Evolutionary conservation across 495 filamentous ascomycete genomes (phyloP).

Genomic region (Aspergillus saccharolyticus): DNA sequence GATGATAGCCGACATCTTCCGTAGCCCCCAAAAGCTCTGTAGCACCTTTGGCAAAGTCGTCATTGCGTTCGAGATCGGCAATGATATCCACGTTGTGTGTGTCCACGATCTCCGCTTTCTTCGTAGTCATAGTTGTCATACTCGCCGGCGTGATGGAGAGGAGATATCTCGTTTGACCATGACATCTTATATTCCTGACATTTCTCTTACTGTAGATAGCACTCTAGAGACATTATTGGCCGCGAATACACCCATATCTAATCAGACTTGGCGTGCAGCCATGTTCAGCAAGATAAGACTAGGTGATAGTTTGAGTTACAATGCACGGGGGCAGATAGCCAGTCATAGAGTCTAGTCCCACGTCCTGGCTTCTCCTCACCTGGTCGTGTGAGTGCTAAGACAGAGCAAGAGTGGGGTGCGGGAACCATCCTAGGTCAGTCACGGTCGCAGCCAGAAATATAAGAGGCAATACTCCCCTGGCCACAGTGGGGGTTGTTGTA

Average conservation of each 20-base stretch:
- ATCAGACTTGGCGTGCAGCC: neutral
- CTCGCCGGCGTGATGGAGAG: neutral
- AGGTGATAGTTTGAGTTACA: neutral
- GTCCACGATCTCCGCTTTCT: neutral
- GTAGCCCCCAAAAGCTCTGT: slow-evolving; percentile 5
- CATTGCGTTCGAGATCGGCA: neutral
- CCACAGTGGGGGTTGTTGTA: neutral
- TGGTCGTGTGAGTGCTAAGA: neutral
- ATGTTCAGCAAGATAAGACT: neutral
- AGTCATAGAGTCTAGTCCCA: neutral
- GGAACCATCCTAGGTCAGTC: neutral
- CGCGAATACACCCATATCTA: neutral
- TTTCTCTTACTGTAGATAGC: neutral
- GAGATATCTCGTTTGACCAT: too few species aligned
- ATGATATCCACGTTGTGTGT: neutral
- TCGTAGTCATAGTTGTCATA: neutral
- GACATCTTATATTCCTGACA: neutral
- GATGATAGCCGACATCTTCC: slow-evolving; percentile 23
- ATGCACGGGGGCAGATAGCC: neutral
- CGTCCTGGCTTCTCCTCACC: neutral
- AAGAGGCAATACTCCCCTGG: neutral
- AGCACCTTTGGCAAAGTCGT: neutral
- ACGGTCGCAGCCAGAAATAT: neutral
- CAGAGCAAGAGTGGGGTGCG: neutral
- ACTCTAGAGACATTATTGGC: neutral